Evolutionary conservation across 805 yeast species (phyloP), one percentile per base, ranked within the genome.

Genomic region (Saturnispora sekii): DNA sequence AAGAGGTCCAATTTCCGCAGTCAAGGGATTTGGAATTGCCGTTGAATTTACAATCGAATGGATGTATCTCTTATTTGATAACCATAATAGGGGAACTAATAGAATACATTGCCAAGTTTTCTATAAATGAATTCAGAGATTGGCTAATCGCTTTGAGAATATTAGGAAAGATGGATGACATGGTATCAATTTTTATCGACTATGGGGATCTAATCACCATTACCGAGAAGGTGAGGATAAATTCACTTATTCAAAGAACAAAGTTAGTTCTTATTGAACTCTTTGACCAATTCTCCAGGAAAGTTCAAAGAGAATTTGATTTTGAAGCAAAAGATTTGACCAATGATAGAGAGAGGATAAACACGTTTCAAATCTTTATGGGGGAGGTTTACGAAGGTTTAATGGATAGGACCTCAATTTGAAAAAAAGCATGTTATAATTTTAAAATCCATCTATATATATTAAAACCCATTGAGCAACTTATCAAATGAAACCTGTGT

Each of bases 81-180:
- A 69, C 71, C 35, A 68, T 84, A 2, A 74, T 85, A 40, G 86
- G 83, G 41, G 88, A 82, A 49, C 55, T 81, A 28, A 70, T 77
- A 40, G 89, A 81, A 50, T 82, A 74, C 52, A 51, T 79, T 8
- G 70, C 65, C 11, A 77, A 70, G 51, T 66, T 58, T 40, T 40
- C 46, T 2, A 11, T 61, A 16, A 46, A 39, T n/a, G 41, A 47
- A 7, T 53, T 59, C 35, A 42, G 43, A 5, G 60, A 60, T 11
- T 44, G 62, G 49, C 47, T 55, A 8, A 17, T 42, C 3, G 48
- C 57, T 10, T 46, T 63, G 16, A 34, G 40, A 16, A 41, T 62
- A 4, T 39, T 60, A 10, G 57, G 54, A 4, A 51, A 57, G 33
- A 34, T 64, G 3, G 69, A 65, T 44, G 62, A 63, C 33, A 43